Base-by-base conservation (phyloP, 1,139 yeast genomes). In the Sugiyamaella castrensis region DNA sequence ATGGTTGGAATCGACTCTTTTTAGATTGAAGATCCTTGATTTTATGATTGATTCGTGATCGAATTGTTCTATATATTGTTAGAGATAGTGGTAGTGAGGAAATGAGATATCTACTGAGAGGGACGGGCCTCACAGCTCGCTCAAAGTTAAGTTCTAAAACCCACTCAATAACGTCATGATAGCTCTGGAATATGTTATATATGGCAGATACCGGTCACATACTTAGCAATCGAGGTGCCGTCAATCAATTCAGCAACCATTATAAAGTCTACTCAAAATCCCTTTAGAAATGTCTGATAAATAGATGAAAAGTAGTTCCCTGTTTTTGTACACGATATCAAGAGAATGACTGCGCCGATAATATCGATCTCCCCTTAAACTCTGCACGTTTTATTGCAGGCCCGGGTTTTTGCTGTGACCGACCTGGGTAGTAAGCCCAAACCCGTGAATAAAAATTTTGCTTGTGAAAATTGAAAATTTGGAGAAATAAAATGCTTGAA, bases 1-100 rank as follows among this genome's bases (percentile, higher is more conserved):
- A 77, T 27, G 98, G 97, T 59, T 74, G 74, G 72, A 89, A 91
- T 31, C 45, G 75, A 19, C 81, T 74, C 64, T 80, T 77, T 51
- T 73, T 69, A 26, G 73, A 60, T 67, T 84, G 84, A 57, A 81
- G 67, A 49, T 70, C 69, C 29, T 66, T 61, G 65, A 89, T 82
- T 53, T 85, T 86, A 37, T 62, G 54, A 50, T 66, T 66, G 48
- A 70, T 58, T 24, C 57, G 54, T 9, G 60, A 56, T 31, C 74
- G 66, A 51, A 70, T 65, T 37, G 56, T 50, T 11, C 57, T 53
- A 34, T n/a, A 34, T n/a, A 27, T 28, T 11, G 27, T 37, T 34
- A 19, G 24, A 19, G 3, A 19, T 19, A 19, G 24, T 28, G 8
- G 27, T 8, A 13, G 24, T 28, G 24, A 13, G 27, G 8, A 13